Conservation (phyloP, 495 filamentous ascomycete genomes). For the Choiromyces venosus region DNA sequence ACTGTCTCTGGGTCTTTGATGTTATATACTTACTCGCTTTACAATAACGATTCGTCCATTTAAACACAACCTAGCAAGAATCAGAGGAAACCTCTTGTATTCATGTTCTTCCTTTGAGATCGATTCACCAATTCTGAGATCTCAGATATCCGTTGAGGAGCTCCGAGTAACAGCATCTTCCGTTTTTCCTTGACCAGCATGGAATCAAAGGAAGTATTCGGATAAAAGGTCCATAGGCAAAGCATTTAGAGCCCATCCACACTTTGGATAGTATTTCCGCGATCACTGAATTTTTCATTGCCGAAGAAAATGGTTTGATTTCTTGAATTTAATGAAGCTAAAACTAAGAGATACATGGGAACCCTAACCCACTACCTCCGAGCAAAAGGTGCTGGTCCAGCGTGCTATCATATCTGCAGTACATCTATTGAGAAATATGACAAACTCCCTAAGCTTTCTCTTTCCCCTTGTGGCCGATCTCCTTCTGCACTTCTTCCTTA, state of each 20-base stretch:
- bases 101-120: background rate
- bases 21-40: background rate
- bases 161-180: background rate
- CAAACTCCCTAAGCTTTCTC: background rate
- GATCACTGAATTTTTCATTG: background rate
- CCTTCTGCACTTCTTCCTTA: constrained; percentile 16
- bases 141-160: background rate
- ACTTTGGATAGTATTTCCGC: background rate
- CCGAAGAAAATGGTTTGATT: background rate
- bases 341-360: background rate
- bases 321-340: background rate
- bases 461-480: background rate
- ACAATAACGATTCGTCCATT: background rate
- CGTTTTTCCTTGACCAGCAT: background rate
- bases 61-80: background rate
- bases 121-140: background rate
- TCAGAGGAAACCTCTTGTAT: background rate
- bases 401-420: background rate
- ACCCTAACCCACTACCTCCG: background rate
- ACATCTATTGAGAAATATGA: background rate
- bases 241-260: background rate
- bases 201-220: background rate
- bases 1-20: background rate
- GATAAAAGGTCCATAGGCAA: background rate
- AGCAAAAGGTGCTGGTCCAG: background rate